Conservation (phyloP, 257 asterid species). For the Ehretia macrophylla region DNA sequence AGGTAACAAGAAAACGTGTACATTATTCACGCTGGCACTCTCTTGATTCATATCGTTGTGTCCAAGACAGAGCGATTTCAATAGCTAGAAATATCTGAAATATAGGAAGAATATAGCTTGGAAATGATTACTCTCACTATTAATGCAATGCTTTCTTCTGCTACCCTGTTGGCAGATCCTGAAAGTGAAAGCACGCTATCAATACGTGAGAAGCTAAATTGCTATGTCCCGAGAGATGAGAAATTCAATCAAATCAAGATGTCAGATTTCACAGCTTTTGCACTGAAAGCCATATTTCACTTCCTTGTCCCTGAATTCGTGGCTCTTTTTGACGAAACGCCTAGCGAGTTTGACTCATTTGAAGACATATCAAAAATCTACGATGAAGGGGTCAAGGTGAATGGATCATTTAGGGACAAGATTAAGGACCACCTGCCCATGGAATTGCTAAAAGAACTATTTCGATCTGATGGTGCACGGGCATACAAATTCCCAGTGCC, state of each 20-base stretch:
- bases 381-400: conserved; percentile 42
- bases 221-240: conserved; percentile 84
- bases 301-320: conserved; percentile 56
- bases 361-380: conserved; percentile 62
- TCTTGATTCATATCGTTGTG: neutral
- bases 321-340: conserved; percentile 55
- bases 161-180: conserved; percentile 40
- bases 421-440: conserved; percentile 45
- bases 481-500: conserved; percentile 58
- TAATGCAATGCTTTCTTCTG: too few relatives aligned
- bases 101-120: too few relatives aligned
- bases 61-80: too few relatives aligned
- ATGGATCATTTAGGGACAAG: conserved; percentile 31
- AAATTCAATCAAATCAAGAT: conserved; percentile 65
- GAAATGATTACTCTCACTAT: neutral
- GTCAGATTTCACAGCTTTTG: conserved; percentile 69
- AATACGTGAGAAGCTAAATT: conserved; percentile 43
- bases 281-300: conserved; percentile 59
- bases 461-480: conserved; percentile 61
- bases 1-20: conserved; percentile 26
- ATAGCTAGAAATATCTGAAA: too few relatives aligned
- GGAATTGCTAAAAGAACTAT: conserved; percentile 52
- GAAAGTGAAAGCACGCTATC: conserved; percentile 61
- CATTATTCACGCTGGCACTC: neutral
- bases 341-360: conserved; percentile 63